These are phyloP conservation scores for Camellia lanceoleosa DNA, from an alignment of 148 eudicot genomes.

Conservation along the genomic window DNA sequence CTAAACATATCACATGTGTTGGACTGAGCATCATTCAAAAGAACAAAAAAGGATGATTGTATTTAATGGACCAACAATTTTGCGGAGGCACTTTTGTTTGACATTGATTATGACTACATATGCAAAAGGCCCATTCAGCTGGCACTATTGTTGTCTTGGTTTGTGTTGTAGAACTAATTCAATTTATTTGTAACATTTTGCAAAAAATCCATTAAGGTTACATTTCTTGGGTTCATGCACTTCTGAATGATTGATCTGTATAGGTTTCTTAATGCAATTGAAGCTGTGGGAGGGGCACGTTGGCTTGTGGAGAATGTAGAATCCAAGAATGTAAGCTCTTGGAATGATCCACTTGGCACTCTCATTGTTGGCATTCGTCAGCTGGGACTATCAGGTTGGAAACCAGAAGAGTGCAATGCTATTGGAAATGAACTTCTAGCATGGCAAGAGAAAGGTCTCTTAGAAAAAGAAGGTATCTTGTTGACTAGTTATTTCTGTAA, in stretches of 20 bases:
- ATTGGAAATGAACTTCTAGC: conserved; percentile 70
- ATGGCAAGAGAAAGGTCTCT: conserved; percentile 75
- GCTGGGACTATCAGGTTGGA: conserved; percentile 88
- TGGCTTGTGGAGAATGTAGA: conserved; percentile 64
- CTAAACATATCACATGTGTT: not conserved
- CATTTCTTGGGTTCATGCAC: not conserved
- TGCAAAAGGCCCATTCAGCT: not conserved
- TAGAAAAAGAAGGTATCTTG: conserved; percentile 66
- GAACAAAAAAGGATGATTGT: not conserved
- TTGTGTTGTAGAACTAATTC: not conserved
- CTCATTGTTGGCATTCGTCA: conserved; percentile 69
- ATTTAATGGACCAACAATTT: not conserved
- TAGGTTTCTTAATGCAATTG: conserved; percentile 85
- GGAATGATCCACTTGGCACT: conserved; percentile 69
- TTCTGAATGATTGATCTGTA: conserved; percentile 7
- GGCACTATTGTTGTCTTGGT: not conserved
- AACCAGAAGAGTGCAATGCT: conserved; percentile 67
- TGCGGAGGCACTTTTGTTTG: not conserved
- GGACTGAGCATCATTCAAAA: not conserved
- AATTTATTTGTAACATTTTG: not conserved
- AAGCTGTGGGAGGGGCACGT: conserved; percentile 68
- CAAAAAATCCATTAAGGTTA: not conserved
- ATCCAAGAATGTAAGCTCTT: conserved; percentile 48
- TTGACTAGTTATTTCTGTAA: not conserved
- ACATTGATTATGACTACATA: not conserved